Conservation (phyloP, 768 basidiomycete species). For the Rhizopogon vesiculosus region DNA sequence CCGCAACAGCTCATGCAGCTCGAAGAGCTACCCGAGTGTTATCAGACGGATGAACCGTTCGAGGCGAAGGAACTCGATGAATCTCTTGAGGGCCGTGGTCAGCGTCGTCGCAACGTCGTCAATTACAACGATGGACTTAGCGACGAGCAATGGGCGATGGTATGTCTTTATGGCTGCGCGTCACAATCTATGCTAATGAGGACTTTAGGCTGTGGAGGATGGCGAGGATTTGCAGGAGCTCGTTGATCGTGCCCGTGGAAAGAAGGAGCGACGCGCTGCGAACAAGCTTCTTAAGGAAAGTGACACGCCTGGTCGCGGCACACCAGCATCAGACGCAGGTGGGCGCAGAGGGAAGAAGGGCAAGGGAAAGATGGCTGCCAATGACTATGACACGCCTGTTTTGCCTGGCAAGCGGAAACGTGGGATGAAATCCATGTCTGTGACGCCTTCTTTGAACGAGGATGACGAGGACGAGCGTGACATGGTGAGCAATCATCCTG, state of each 20-base stretch:
- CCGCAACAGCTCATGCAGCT: constrained; percentile 76
- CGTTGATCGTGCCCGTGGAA: constrained; percentile 58
- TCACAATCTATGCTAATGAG: background rate
- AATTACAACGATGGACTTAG: constrained; percentile 92
- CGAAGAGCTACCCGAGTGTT: constrained; percentile 90
- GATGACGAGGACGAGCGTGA: constrained; percentile 81
- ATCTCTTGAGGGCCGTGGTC: constrained; percentile 72
- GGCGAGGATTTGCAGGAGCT: constrained; percentile 78
- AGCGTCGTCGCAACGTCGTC: constrained; percentile 77
- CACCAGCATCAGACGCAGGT: constrained; percentile 57
- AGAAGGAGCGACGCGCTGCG: constrained; percentile 56
- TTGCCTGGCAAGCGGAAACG: constrained; percentile 71
- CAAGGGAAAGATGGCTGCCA: constrained; percentile 49
- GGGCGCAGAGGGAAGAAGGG: constrained; percentile 50
- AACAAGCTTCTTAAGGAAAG: constrained; percentile 56
- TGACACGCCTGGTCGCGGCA: constrained; percentile 58
- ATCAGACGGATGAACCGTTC: constrained; percentile 81
- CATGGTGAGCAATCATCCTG: constrained; percentile 37
- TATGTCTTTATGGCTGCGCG: constrained; percentile 26
- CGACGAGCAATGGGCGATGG: constrained; percentile 92
- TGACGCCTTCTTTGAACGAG: constrained; percentile 66
- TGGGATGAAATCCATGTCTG: constrained; percentile 64
- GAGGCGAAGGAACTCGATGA: constrained; percentile 55
- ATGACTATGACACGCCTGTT: constrained; percentile 42
- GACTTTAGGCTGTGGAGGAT: constrained; percentile 64